phyloP scores from a whole-genome alignment of 2,329 filamentous ascomycete species.

The Albifimbria verrucaria region DNA sequence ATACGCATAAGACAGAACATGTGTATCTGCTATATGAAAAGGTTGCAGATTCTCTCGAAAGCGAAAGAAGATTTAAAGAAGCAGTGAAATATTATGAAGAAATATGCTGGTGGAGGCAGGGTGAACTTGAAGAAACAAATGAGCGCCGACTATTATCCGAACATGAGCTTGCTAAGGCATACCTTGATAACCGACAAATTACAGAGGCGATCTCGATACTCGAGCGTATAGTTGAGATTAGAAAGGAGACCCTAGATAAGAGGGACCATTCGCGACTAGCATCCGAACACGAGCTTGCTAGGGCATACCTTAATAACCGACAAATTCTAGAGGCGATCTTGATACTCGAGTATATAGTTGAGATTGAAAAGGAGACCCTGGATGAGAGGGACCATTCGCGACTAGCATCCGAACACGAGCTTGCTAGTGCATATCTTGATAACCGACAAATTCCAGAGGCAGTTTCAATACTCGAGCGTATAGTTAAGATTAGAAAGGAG shows the following conservation, averaged over 20 bases:
- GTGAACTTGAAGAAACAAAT: neutral
- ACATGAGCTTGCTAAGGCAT: neutral
- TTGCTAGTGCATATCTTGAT: neutral
- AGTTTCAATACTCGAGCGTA: neutral
- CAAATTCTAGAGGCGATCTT: neutral
- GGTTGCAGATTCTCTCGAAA: neutral
- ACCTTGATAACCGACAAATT: neutral
- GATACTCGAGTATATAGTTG: slow-evolving; percentile 5
- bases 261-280: neutral
- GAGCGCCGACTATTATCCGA: neutral
- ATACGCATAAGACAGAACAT: rapidly evolving
- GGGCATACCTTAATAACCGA: neutral
- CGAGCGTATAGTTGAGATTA: neutral
- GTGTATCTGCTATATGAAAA: neutral
- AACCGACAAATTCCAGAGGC: slow-evolving; percentile 2
- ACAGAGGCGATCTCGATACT: neutral
- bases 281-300: neutral
- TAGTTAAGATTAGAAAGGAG: neutral
- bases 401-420: neutral
- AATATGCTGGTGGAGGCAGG: neutral
- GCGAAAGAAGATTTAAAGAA: neutral
- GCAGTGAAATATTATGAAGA: neutral
- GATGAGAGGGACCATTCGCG: neutral
- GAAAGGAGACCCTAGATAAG: neutral
- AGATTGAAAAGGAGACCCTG: neutral